A percentile compares a stretch with the other conserved stretches of the same genome.
Conservation (phyloP, 768 basidiomycete genomes). For the Boletus fagicola region DNA sequence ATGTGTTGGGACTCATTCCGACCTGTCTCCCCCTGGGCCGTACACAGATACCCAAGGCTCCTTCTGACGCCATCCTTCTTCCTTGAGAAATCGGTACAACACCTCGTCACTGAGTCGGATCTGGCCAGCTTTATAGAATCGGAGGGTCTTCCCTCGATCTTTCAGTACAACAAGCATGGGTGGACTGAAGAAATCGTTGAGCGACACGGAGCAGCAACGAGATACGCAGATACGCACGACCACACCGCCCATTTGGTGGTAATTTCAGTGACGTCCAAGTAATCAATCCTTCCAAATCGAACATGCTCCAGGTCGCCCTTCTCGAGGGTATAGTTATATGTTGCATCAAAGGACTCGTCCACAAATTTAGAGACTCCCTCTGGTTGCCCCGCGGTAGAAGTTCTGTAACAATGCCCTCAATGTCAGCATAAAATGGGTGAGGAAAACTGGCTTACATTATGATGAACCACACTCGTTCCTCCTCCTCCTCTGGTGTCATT, state of each 20-base stretch:
- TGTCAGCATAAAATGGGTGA: background rate
- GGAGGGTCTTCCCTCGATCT: constrained; percentile 73
- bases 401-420: constrained; percentile 36
- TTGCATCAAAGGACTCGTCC: constrained; percentile 71
- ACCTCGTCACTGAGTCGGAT: constrained; percentile 58
- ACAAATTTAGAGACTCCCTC: constrained; percentile 69
- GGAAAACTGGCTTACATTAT: constrained; percentile 55
- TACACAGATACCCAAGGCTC: constrained; percentile 68
- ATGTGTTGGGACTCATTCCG: constrained; percentile 8
- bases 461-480: constrained; percentile 72
- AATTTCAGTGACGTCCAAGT: constrained; percentile 75
- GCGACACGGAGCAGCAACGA: background rate
- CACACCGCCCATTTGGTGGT: constrained; percentile 87
- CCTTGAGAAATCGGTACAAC: constrained; percentile 63
- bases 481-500: constrained; percentile 61
- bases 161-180: constrained; percentile 70
- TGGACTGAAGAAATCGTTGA: constrained; percentile 46
- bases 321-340: constrained; percentile 61
- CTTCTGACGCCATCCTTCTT: constrained; percentile 60
- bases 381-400: constrained; percentile 54
- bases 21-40: constrained; percentile 78
- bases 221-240: constrained; percentile 52
- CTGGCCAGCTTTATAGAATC: constrained; percentile 70
- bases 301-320: constrained; percentile 67
- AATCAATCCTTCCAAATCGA: constrained; percentile 85